phyloP scores from a whole-genome alignment of 2,329 filamentous ascomycete species.

The Neofusicoccum ribis region DNA sequence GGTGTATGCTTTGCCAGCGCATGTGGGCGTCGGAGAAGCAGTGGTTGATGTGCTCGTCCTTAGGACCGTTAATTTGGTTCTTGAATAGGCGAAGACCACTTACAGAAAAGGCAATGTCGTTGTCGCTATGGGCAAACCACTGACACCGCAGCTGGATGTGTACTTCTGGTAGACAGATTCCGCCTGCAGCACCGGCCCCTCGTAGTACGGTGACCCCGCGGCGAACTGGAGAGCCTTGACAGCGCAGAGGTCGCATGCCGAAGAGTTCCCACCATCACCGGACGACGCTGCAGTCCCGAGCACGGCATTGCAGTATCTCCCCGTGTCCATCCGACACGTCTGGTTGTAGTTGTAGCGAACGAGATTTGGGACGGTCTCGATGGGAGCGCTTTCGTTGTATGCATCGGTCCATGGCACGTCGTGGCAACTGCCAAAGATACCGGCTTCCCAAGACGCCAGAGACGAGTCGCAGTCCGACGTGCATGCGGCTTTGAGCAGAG shows the following conservation, averaged over 20 bases:
- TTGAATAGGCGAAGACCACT: background rate
- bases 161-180: background rate
- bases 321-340: background rate
- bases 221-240: background rate
- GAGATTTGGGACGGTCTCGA: background rate
- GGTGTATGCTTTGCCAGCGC: background rate
- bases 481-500: background rate
- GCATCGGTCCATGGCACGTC: background rate
- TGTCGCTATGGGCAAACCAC: background rate
- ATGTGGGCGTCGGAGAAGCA: background rate
- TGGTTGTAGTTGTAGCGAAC: background rate
- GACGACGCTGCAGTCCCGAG: background rate
- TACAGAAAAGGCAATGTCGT: background rate
- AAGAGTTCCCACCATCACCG: background rate
- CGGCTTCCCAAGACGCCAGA: background rate
- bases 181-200: background rate
- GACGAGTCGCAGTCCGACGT: background rate
- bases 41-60: background rate
- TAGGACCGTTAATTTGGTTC: background rate
- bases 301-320: background rate
- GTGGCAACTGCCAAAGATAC: background rate
- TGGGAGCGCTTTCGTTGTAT: background rate
- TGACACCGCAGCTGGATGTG: background rate
- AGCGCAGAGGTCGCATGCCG: background rate
- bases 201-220: background rate